These are phyloP conservation scores for Phaseolus coccineus DNA, from an alignment of 331 rosid genomes.

Conservation along the genomic window DNA sequence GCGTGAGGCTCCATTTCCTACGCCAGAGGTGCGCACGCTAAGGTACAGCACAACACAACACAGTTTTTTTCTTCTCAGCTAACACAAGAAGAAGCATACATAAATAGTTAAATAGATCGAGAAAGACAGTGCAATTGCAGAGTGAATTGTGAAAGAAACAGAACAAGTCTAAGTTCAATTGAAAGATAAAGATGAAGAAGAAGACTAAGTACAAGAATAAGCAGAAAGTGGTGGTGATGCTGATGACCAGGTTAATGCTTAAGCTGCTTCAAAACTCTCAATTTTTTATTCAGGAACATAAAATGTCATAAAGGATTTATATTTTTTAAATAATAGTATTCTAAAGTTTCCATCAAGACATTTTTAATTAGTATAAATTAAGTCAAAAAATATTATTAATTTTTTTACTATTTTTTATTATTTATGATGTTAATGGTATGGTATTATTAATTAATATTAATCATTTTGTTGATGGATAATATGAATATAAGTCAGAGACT, in stretches of 20 bases:
- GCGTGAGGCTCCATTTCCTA: slow-evolving; percentile 69
- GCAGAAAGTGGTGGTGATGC: not conserved
- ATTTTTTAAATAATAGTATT: no score
- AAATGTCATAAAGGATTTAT: not conserved
- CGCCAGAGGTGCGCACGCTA: slow-evolving; percentile 45
- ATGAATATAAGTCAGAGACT: no score
- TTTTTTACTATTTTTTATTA: no score
- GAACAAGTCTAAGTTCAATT: slow-evolving; percentile 24
- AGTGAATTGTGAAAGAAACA: slow-evolving; percentile 4
- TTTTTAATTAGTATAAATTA: no score
- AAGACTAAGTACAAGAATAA: not conserved
- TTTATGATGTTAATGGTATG: no score
- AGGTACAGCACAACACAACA: not conserved
- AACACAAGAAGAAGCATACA: not conserved
- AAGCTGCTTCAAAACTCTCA: not conserved
- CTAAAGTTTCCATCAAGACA: no score
- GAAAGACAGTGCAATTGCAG: not conserved
- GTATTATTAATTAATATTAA: no score
- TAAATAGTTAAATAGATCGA: not conserved
- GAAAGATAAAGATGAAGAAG: slow-evolving; percentile 16
- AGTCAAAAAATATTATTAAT: no score
- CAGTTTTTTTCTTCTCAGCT: not conserved
- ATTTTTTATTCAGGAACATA: not conserved
- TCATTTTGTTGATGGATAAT: no score
- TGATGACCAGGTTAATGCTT: slow-evolving; percentile 20